Evolutionary conservation across 169 alveolate species (phyloP), one percentile per base, ranked within the genome.

Genomic region (Eimeria praecox): DNA sequence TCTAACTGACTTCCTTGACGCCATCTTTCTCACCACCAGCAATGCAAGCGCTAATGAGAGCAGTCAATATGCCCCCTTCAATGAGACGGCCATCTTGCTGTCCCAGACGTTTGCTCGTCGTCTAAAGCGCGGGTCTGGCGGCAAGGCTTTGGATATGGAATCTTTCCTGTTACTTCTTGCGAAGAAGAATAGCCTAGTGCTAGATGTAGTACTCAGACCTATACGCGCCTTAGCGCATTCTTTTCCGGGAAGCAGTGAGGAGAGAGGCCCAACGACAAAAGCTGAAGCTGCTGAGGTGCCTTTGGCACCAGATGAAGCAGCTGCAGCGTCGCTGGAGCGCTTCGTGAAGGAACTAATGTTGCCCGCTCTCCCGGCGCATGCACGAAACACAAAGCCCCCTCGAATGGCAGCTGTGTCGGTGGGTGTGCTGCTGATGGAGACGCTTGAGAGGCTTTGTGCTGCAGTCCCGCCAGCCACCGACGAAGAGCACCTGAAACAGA

Each of bases 341-440:
- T 87, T 87, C 49, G 94, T 87, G 38, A 87, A 64, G 78, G 94
- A 87, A 64, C 46, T 87, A 30, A 62, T 87, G 94, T 83, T 87
- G 83, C 94, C 94, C 27, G 94, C 83, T n/a, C 82, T 87, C 44
- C 94, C 94, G 18, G 94, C 94, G 24, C 82, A 87, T 64, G 94
- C 94, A 35, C 59, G 94, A 10, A 87, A 87, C 82, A 59, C 94
- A 27, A 56, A n/a, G 82, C 94, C 94, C 9, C 94, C 83, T 40
- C 94, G 94, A 59, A 87, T 87, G 94, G 94, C 94, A 0, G 94
- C 94, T 30, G 94, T 87, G 22, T 38, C 94, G 64, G 94, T 87
- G 66, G 94, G 94, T 18, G 94, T 87, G 66, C 66, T 87, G 66
- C 78, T 87, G 94, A 87, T 87, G 94, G 94, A 87, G 71, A 87